These are phyloP conservation scores for Chenopodium suecicum DNA, from an alignment of 148 eudicot species.

Conservation along the genomic window DNA sequence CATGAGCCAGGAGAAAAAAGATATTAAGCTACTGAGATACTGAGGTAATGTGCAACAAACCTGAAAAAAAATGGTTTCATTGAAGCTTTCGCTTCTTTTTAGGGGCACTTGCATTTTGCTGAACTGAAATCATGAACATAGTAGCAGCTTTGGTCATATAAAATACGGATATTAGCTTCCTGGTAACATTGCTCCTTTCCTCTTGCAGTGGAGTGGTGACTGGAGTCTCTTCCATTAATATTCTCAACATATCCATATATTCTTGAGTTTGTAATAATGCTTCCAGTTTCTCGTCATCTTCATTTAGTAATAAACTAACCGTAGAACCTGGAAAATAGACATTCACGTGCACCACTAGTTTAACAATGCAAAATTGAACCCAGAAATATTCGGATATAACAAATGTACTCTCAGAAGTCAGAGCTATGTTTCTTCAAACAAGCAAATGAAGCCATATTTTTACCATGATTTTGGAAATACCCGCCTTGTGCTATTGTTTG, in stretches of 20 bases:
- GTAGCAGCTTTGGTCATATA: conserved; percentile 26
- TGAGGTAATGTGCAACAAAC: background rate
- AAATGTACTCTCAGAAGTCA: background rate
- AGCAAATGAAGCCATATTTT: background rate
- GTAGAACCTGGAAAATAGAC: too few species aligned
- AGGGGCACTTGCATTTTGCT: background rate
- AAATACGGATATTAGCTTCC: conserved; percentile 16
- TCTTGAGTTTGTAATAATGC: background rate
- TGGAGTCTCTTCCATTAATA: too few species aligned
- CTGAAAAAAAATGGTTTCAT: background rate
- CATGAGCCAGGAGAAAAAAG: background rate
- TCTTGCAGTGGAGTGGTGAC: background rate
- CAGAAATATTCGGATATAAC: background rate
- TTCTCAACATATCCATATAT: background rate
- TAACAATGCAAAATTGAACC: background rate
- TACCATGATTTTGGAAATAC: too few species aligned
- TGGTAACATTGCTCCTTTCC: background rate
- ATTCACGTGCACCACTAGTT: background rate
- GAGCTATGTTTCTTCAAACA: background rate
- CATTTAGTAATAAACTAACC: background rate
- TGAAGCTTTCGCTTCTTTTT: conserved; percentile 23
- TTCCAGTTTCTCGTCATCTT: background rate
- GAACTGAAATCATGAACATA: conserved; percentile 13
- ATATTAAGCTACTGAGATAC: background rate
- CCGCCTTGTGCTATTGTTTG: too few species aligned